phyloP scores from a whole-genome alignment of 108 stramenopile genomes.

The Hondaea fermentalgiana region DNA sequence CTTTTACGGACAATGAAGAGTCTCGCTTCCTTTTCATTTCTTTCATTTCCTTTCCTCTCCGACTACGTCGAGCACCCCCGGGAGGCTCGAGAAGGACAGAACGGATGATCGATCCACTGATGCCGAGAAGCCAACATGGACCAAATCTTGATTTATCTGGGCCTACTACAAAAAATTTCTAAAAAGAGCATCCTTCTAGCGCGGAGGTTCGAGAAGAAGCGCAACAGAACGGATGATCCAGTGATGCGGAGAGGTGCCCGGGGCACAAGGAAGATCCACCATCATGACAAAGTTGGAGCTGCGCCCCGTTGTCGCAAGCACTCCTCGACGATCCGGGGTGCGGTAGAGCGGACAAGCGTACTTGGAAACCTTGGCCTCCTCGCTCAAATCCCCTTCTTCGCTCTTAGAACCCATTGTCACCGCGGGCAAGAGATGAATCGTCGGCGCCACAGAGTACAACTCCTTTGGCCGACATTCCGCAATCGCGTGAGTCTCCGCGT shows the following conservation, averaged over 20 bases:
- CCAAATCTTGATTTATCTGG: too few species aligned
- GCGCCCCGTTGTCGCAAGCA: conserved; percentile 51
- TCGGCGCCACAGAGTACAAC: conserved; percentile 42
- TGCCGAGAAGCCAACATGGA: too few species aligned
- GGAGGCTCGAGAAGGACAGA: too few species aligned
- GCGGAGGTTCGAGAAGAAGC: not conserved
- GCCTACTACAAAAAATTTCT: too few species aligned
- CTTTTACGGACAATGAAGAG: too few species aligned
- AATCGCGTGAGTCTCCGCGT: conserved; percentile 23
- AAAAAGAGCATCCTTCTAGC: not conserved
- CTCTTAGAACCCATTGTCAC: not conserved
- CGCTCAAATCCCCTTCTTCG: not conserved
- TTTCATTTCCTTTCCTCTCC: too few species aligned
- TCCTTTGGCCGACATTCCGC: conserved; percentile 45
- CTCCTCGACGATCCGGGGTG: conserved; percentile 45
- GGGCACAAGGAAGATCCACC: not conserved
- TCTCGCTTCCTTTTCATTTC: too few species aligned
- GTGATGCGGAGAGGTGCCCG: not conserved
- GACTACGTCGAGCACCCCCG: too few species aligned
- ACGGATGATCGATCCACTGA: too few species aligned
- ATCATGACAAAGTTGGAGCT: conserved; percentile 53
- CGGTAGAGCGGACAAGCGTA: conserved; percentile 59
- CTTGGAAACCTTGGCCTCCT: not conserved
- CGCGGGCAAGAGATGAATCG: conserved; percentile 49
- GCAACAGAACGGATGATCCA: not conserved